These are phyloP conservation scores for Diutina siamensis DNA, from an alignment of 1,139 yeast genomes.

Conservation along the genomic window DNA sequence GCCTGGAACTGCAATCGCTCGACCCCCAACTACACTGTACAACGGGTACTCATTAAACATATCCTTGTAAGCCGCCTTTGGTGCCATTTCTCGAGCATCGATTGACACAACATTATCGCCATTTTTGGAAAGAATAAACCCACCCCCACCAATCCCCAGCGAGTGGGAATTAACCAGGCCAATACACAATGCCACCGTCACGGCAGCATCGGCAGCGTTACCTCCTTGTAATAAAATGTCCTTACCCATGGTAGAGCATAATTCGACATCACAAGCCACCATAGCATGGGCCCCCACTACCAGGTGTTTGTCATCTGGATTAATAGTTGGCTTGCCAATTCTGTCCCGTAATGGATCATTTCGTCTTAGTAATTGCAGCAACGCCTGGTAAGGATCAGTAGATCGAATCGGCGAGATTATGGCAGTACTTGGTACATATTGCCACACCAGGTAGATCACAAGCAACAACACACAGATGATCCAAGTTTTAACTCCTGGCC, in stretches of 20 bases:
- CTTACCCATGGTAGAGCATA: constrained; percentile 62
- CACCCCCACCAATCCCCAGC: constrained; percentile 93
- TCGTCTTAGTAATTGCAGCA: neutral
- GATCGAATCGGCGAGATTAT: no score
- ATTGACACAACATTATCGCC: constrained; percentile 42
- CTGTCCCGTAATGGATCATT: constrained; percentile 20
- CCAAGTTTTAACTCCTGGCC: no score
- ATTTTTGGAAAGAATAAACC: constrained; percentile 49
- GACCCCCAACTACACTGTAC: constrained; percentile 63
- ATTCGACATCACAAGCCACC: constrained; percentile 64
- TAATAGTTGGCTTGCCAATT: constrained; percentile 24
- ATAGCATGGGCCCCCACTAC: constrained; percentile 40
- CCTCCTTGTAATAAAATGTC: constrained; percentile 53
- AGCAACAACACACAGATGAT: no score
- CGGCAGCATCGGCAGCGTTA: constrained; percentile 85
- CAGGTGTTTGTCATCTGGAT: constrained; percentile 21
- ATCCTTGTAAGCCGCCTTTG: constrained; percentile 43
- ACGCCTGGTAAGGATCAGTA: neutral
- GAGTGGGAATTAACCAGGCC: constrained; percentile 77
- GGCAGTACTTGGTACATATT: neutral
- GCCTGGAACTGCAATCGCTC: constrained; percentile 83
- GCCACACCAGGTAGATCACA: no score
- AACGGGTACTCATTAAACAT: constrained; percentile 45
- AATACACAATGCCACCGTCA: constrained; percentile 79
- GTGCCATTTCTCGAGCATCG: constrained; percentile 88